phyloP scores from a whole-genome alignment of 2,329 filamentous ascomycete species.

The Colletotrichum chrysophilum region DNA sequence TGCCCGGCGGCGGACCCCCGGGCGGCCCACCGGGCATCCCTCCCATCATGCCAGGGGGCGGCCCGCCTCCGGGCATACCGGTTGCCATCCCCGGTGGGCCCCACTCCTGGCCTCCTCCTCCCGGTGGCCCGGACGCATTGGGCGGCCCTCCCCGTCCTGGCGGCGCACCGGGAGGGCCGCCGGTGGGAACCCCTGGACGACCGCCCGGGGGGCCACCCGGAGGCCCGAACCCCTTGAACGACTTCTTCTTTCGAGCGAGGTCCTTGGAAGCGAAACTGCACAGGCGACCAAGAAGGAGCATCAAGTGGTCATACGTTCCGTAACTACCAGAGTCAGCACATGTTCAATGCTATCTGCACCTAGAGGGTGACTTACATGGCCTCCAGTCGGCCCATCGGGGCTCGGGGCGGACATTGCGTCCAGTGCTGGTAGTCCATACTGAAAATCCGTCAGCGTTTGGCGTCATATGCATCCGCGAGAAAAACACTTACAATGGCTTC shows the following conservation, averaged over 20 bases:
- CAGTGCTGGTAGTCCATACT: constrained; percentile 79
- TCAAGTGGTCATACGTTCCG: constrained; percentile 86
- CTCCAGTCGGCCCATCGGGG: constrained; percentile 76
- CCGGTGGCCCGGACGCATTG: not conserved
- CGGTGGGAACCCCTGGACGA: constrained; percentile 57
- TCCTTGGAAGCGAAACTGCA: constrained; percentile 81
- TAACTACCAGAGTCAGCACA: constrained; percentile 59
- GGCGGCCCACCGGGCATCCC: not conserved
- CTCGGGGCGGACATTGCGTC: constrained; percentile 87
- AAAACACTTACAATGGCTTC: constrained; percentile 73
- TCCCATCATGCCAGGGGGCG: constrained; percentile 1
- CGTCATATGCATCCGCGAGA: not conserved
- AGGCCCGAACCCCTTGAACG: constrained; percentile 60
- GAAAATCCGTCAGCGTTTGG: constrained; percentile 40
- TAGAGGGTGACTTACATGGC: constrained; percentile 61
- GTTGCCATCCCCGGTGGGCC: constrained; percentile 3
- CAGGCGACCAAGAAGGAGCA: constrained; percentile 81
- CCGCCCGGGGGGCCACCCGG: not conserved
- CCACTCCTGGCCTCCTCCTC: not conserved
- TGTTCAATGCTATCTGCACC: not conserved
- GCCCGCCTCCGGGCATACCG: not conserved
- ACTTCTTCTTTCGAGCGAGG: constrained; percentile 76
- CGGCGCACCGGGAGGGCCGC: constrained; percentile 42
- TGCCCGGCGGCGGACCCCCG: not conserved
- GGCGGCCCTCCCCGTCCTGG: constrained; percentile 35